Evolutionary conservation across 805 yeast genomes (phyloP), one percentile per base, ranked within the genome.

Genomic region (Nakazawaea peltata): DNA sequence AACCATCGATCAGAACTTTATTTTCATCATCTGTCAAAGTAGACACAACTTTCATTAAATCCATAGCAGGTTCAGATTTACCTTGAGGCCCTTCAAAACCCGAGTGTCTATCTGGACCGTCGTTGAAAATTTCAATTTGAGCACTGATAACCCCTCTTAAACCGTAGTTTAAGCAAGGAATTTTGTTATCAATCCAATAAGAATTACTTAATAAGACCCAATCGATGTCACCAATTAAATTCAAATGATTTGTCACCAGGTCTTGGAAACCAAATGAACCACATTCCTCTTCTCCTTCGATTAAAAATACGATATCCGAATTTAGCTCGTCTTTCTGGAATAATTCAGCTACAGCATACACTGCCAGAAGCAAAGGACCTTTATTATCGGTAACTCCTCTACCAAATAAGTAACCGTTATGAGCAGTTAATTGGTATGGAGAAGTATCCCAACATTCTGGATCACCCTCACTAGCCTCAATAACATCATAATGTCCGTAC

Each of bases 21-120:
- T 81, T 80, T 23, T 66, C 59, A 21, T 67, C 63, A 35, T 73
- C 76, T 25, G 77, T 72, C 36, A 90, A 61, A 34, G 74, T 70
- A 2, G 90, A 71, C 16, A 88, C 58, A 13, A 90, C 49, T 35
- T 78, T 81, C 27, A 88, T 69, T 55, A 90, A 57, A 51, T 90
- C 97, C 61, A 84, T 74, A 0, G 94, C 78, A 2, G 98, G 97
- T 48, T 90, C 98, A 39, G 81, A 69, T 40, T 97, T 97, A 34
- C 98, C 98, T 58, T 87, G 94, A 8, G 92, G 92, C 34, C 98
- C 98, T 57, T 87, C 94, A 11, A 92, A 92, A 42, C 98, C 98
- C 0, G 97, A 85, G 53, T 92, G 98, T 40, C 94, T 64, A 54
- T 92, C 97, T 1, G 94, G 94, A 40, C 69, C 69, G 44, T 79